A percentile compares a stretch with the other conserved stretches of the same genome.
These are phyloP conservation scores for Neocatenulostroma microsporum DNA, from an alignment of 2,329 filamentous ascomycete genomes.

Conservation along the genomic window DNA sequence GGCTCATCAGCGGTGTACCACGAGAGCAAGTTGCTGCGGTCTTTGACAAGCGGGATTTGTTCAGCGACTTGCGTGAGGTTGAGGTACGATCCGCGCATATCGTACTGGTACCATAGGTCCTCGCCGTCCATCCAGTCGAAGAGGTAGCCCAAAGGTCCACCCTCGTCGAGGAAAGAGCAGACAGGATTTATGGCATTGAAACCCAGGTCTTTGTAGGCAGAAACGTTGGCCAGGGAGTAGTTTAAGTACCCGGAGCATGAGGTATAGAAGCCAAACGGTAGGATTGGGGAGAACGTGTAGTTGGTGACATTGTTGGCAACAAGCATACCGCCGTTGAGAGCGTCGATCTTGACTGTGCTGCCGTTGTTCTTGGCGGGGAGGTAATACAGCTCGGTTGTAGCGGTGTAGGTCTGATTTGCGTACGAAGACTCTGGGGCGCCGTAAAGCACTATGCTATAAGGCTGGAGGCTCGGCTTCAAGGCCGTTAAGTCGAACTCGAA, in stretches of 20 bases:
- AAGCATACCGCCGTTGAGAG: slow-evolving; percentile 39
- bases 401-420: slow-evolving; percentile 27
- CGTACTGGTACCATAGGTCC: slow-evolving; percentile 42
- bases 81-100: slow-evolving; percentile 37
- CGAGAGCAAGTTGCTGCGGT: slow-evolving; percentile 33
- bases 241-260: slow-evolving; percentile 29
- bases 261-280: slow-evolving; percentile 43
- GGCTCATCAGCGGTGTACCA: slow-evolving; percentile 49
- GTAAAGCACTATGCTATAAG: slow-evolving; percentile 34
- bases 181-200: slow-evolving; percentile 43
- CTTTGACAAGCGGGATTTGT: slow-evolving; percentile 32
- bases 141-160: slow-evolving; percentile 32
- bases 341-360: slow-evolving; percentile 42
- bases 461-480: slow-evolving; percentile 17
- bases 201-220: slow-evolving; percentile 35
- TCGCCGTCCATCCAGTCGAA: slow-evolving; percentile 38
- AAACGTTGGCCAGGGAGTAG: slow-evolving; percentile 31
- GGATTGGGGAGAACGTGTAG: slow-evolving; percentile 31
- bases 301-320: slow-evolving; percentile 32
- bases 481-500: slow-evolving; percentile 30
- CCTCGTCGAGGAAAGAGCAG: slow-evolving; percentile 35
- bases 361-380: slow-evolving; percentile 38
- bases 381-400: slow-evolving; percentile 32
- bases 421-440: slow-evolving; percentile 24
- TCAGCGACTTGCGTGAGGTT: slow-evolving; percentile 32